phyloP scores from a whole-genome alignment of 2,329 filamentous ascomycete species.

The Dothidotthia symphoricarpi region DNA sequence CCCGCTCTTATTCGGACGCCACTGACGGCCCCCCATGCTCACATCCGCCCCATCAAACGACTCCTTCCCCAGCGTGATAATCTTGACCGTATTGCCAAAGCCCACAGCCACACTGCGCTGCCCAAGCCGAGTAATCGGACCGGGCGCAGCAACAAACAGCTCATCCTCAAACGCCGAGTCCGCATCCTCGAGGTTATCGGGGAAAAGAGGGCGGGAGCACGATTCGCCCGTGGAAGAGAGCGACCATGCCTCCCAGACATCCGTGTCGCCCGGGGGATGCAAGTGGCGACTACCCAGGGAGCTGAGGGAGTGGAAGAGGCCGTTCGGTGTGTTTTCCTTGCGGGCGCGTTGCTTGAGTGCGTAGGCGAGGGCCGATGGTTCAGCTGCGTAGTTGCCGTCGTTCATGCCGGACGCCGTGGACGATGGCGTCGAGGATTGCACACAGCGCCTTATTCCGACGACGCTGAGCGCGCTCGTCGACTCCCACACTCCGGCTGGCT shows the following conservation, averaged over 20 bases:
- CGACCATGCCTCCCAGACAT: slow-evolving; percentile 57
- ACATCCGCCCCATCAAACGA: slow-evolving; percentile 49
- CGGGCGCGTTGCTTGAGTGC: slow-evolving; percentile 32
- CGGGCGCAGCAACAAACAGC: slow-evolving; percentile 64
- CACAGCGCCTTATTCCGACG: slow-evolving; percentile 60
- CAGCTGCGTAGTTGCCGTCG: slow-evolving; percentile 12
- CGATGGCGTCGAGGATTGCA: slow-evolving; percentile 27
- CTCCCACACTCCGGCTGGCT: slow-evolving; percentile 66
- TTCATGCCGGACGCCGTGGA: slow-evolving; percentile 30
- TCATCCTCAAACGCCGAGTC: slow-evolving; percentile 32
- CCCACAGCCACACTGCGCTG: slow-evolving; percentile 65
- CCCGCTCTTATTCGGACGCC: slow-evolving; percentile 8
- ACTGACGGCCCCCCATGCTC: slow-evolving; percentile 13
- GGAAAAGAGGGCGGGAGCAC: slow-evolving; percentile 40
- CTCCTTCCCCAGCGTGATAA: slow-evolving; percentile 66
- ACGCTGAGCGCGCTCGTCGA: slow-evolving; percentile 60
- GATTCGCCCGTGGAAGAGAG: slow-evolving; percentile 50
- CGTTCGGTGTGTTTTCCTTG: slow-evolving; percentile 13
- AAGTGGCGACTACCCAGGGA: slow-evolving; percentile 6
- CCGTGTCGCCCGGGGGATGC: slow-evolving; percentile 20
- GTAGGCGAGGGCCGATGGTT: slow-evolving; percentile 16
- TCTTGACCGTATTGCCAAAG: slow-evolving; percentile 70
- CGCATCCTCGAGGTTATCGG: slow-evolving; percentile 16
- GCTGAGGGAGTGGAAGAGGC: slow-evolving; percentile 6
- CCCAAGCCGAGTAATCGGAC: slow-evolving; percentile 64